Conservation (phyloP, 2,329 filamentous ascomycete genomes). For the Sporothrix pallida region DNA sequence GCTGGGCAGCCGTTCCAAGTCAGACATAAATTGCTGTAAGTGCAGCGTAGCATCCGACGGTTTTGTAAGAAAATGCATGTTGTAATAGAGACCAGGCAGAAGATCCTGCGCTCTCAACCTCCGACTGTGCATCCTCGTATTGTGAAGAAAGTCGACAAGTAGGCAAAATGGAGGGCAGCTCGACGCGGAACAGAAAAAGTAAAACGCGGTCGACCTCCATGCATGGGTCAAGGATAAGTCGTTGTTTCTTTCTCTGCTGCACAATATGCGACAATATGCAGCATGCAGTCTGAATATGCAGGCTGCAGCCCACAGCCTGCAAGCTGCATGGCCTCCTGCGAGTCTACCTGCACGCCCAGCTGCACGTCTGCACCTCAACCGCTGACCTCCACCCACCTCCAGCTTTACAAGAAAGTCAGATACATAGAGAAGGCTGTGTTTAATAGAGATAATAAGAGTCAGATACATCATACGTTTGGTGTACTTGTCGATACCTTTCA, state of each 20-base stretch:
- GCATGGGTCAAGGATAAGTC: constrained; percentile 9
- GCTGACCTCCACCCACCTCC: neutral
- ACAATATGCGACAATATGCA: constrained; percentile 1
- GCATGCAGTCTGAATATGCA: neutral
- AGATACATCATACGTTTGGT: too few relatives aligned
- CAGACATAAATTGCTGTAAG: neutral
- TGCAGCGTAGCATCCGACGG: constrained; percentile 11
- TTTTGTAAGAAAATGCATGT: neutral
- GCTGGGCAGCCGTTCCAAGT: too few relatives aligned
- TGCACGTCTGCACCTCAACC: neutral
- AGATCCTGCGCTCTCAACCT: constrained; percentile 1
- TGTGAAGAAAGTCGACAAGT: neutral
- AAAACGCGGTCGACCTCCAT: constrained; percentile 4
- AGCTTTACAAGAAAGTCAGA: neutral
- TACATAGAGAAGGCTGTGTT: neutral
- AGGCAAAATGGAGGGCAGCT: neutral
- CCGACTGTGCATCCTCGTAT: constrained; percentile 13
- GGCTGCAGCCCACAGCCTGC: constrained; percentile 10
- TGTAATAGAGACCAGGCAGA: too few relatives aligned
- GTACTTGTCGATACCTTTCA: neutral
- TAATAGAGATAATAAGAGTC: neutral
- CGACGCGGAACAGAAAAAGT: neutral
- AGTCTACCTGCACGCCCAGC: constrained; percentile 1
- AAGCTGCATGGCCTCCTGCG: constrained; percentile 17
- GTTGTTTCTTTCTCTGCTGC: neutral